Evolutionary conservation across 2,329 filamentous ascomycete species (phyloP).

Genomic region (Cladosporium sphaerospermum): DNA sequence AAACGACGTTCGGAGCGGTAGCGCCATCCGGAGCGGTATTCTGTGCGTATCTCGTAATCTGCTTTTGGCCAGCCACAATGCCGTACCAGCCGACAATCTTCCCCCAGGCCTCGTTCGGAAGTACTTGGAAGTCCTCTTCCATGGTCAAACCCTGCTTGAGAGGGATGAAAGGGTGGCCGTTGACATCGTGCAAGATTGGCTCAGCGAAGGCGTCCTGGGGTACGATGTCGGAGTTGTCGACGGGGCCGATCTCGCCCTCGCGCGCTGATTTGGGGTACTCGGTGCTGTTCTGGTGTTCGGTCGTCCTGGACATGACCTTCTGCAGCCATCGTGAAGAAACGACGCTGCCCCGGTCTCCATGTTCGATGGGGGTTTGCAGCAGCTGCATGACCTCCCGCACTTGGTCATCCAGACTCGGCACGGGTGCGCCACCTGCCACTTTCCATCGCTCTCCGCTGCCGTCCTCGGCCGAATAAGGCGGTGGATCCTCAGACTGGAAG

Average conservation of each 20-base stretch:
- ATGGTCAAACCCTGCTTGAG: constrained; percentile 61
- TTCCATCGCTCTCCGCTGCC: constrained; percentile 10
- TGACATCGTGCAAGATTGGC: constrained; percentile 20
- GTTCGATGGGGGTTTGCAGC: constrained; percentile 50
- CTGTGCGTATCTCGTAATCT: constrained; percentile 71
- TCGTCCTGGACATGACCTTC: constrained; percentile 61
- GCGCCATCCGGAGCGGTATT: constrained; percentile 60
- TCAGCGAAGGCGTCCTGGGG: constrained; percentile 23
- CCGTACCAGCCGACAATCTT: constrained; percentile 79
- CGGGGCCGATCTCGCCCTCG: constrained; percentile 64
- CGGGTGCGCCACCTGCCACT: background rate
- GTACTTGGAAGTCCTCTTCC: constrained; percentile 66
- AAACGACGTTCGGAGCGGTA: constrained; percentile 61
- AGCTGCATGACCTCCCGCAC: constrained; percentile 65
- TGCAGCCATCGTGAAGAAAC: constrained; percentile 76
- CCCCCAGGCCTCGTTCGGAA: constrained; percentile 76
- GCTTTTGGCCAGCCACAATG: constrained; percentile 58
- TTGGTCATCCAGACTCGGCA: constrained; percentile 52
- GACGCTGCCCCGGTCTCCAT: constrained; percentile 69
- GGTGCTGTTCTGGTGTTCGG: constrained; percentile 50
- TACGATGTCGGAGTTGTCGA: constrained; percentile 83
- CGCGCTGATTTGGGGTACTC: constrained; percentile 53
- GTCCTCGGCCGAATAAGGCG: constrained; percentile 22
- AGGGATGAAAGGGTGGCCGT: constrained; percentile 53
- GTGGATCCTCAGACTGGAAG: constrained; percentile 14